Percentiles rank a stretch among this genome's conserved stretches.
These are phyloP conservation scores for Cyclanthera cordifolia DNA, from an alignment of 306 rosid genomes.

Conservation along the genomic window DNA sequence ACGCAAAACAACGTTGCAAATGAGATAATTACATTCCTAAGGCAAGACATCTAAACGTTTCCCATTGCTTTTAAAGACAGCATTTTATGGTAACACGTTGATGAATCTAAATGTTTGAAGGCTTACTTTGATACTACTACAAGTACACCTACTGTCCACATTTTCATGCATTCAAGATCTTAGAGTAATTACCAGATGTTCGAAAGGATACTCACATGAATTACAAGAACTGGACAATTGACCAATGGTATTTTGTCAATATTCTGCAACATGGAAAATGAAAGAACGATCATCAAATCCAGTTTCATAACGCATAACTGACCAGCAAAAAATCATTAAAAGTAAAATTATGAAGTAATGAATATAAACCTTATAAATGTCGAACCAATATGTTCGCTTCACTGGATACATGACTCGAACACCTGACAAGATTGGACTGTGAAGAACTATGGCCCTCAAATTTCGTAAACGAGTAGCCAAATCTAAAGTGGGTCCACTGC, in stretches of 20 bases:
- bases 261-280: slow-evolving; percentile 46
- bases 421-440: slow-evolving; percentile 89
- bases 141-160: slow-evolving; percentile 6
- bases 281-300: slow-evolving; percentile 14
- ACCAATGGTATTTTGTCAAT: slow-evolving; percentile 80
- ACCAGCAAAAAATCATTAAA: not conserved
- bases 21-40: not conserved
- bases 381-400: slow-evolving; percentile 90
- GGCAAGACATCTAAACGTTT: not conserved
- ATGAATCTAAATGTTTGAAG: not conserved
- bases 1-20: not conserved
- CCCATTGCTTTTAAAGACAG: not conserved
- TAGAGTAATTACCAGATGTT: slow-evolving; percentile 8
- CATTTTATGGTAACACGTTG: not conserved
- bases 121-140: slow-evolving; percentile 5
- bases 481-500: slow-evolving; percentile 91
- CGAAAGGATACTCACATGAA: slow-evolving; percentile 67
- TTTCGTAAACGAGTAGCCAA: slow-evolving; percentile 61
- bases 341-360: slow-evolving; percentile 5
- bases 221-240: slow-evolving; percentile 73
- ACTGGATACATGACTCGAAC: slow-evolving; percentile 96
- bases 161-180: not conserved
- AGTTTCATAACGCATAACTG: not conserved
- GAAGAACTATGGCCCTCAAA: slow-evolving; percentile 92
- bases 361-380: slow-evolving; percentile 74